These are phyloP conservation scores for Lentinus tigrinus DNA, from an alignment of 768 basidiomycete species.

Conservation along the genomic window DNA sequence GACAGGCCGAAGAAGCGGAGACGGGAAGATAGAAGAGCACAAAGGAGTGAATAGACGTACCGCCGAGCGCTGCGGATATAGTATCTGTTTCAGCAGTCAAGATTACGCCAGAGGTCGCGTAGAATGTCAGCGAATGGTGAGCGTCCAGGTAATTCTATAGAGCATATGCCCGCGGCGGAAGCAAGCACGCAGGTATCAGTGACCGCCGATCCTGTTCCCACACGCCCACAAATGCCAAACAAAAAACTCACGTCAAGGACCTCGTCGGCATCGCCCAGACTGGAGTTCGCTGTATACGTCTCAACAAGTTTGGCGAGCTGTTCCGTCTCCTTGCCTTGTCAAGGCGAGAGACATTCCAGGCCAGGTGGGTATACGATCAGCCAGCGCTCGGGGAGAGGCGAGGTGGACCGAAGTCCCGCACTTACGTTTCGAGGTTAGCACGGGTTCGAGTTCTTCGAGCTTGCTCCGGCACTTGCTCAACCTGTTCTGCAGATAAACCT, in stretches of 20 bases:
- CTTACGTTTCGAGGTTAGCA: slow-evolving; percentile 64
- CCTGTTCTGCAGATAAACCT: slow-evolving; percentile 80
- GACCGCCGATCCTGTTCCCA: slow-evolving; percentile 19
- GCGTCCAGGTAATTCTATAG: slow-evolving; percentile 62
- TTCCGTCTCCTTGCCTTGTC: slow-evolving; percentile 55
- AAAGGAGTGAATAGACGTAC: slow-evolving; percentile 31
- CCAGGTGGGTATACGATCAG: background rate
- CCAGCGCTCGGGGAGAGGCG: background rate
- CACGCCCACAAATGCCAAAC: slow-evolving; percentile 5
- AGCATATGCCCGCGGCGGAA: background rate
- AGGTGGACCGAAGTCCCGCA: slow-evolving; percentile 13
- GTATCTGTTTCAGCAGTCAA: slow-evolving; percentile 65
- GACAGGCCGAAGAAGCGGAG: background rate
- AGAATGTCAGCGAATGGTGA: slow-evolving; percentile 56
- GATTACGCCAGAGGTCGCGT: slow-evolving; percentile 53
- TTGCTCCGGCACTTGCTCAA: slow-evolving; percentile 58
- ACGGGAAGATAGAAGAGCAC: background rate
- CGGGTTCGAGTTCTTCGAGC: slow-evolving; percentile 57
- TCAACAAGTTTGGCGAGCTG: slow-evolving; percentile 46
- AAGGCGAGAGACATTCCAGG: background rate
- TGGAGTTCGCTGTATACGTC: slow-evolving; percentile 47
- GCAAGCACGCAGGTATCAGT: background rate
- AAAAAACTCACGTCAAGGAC: slow-evolving; percentile 21
- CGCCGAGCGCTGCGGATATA: slow-evolving; percentile 60
- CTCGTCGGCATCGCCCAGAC: slow-evolving; percentile 53